Conservation (phyloP, 129 eudicot genomes). For the Cynara cardunculus region DNA sequence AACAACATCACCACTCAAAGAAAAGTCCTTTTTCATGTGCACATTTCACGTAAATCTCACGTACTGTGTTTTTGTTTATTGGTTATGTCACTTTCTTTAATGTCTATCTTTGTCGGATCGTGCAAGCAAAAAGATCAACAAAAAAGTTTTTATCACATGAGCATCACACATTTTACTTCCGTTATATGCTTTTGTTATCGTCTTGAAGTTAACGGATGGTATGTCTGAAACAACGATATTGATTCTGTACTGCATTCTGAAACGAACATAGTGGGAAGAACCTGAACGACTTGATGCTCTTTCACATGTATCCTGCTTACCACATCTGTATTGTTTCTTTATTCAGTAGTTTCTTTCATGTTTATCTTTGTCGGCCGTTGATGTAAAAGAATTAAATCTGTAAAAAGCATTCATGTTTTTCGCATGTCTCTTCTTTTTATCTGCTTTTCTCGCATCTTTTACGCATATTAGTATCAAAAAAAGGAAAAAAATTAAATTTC, state of each 20-base stretch:
- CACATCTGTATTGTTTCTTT: neutral
- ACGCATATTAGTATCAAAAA: neutral
- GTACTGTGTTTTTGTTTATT: neutral
- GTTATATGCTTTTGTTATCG: neutral
- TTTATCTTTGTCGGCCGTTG: neutral
- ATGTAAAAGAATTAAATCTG: neutral
- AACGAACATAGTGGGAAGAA: slow-evolving; percentile 4
- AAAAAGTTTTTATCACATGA: neutral
- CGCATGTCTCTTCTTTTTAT: neutral
- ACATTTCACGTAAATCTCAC: neutral
- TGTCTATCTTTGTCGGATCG: slow-evolving; percentile 1
- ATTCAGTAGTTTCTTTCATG: neutral
- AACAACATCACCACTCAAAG: neutral
- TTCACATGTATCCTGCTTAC: neutral
- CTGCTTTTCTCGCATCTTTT: neutral
- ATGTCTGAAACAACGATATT: neutral
- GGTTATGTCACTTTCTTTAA: slow-evolving; percentile 6
- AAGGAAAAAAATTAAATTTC: neutral
- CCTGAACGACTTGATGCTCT: neutral
- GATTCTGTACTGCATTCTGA: neutral
- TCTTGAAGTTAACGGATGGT: neutral
- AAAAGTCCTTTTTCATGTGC: neutral
- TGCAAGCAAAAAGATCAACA: neutral
- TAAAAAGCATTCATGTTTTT: neutral
- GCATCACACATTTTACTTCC: neutral